Base-by-base conservation (phyloP, 106 monocot species). In the Acorus calamus region DNA sequence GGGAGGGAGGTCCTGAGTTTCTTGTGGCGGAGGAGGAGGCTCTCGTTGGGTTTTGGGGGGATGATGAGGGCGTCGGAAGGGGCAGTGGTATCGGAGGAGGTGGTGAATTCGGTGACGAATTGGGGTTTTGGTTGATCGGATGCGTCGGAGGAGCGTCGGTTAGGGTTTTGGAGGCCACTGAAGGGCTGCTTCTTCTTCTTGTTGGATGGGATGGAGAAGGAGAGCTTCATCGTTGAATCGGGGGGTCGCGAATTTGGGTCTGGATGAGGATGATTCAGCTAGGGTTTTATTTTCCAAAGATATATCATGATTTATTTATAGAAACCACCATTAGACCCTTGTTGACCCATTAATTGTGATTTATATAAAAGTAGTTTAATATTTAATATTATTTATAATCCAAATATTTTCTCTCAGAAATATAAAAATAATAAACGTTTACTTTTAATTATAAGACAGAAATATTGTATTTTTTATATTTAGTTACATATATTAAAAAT, bases 91-190 rank as follows among this genome's bases (percentile, higher is more conserved):
- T 80, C 78, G 64, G 80, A 50, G 28, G 88, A 75, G n/a, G 88
- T 71, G 72, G 91, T 88, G 79, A 98, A 98, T 5, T 64, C 85
- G 57, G 88, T 92, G 74, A 98, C 83, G 69, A 79, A 92, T 45
- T 85, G 76, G 54, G 77, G 55, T 11, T 14, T 74, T 14, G 64
- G 10, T 8, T 8, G 66, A 63, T n/a, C 70, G 5, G 45, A 59
- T 57, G n/a, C 62, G 57, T 44, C 50, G 4, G 68, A 46, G 4
- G 71, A 44, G 42, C 58, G 66, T 47, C 60, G 67, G 62, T 47
- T 49, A 56, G 43, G 47, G 52, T 63, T 66, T 55, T 59, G 74
- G 43, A 63, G 42, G 12, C 50, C 13, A 12, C 45, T 61, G 59
- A 14, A 52, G 57, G 59, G 78, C 13, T 2, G 53, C 5, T 53